These are phyloP conservation scores for Crataegus laevigata DNA, from an alignment of 306 rosid species.

Conservation along the genomic window DNA sequence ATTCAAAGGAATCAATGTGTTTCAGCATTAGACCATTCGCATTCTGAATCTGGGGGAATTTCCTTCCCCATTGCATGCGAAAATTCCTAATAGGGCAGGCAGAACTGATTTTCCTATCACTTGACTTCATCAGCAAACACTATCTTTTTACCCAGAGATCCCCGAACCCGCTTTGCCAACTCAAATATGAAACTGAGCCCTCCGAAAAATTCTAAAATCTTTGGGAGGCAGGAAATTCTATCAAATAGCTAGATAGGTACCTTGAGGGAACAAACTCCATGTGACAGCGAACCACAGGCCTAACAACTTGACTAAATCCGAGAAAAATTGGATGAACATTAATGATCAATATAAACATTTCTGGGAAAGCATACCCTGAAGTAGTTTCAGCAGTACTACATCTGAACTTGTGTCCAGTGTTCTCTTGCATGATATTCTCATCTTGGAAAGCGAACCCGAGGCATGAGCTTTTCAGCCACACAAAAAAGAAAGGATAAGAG, in stretches of 20 bases:
- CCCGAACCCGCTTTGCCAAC: neutral
- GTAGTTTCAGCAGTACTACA: neutral
- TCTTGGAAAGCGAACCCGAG: neutral
- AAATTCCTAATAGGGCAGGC: neutral
- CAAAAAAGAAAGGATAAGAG: neutral
- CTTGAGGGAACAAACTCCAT: neutral
- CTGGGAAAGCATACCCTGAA: neutral
- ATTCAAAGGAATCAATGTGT: neutral
- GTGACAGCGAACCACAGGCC: neutral
- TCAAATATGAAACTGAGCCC: neutral
- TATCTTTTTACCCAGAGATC: neutral
- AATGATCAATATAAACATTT: neutral
- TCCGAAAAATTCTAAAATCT: neutral
- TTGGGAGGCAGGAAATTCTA: neutral
- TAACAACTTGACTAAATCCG: neutral
- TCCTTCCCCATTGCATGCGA: neutral
- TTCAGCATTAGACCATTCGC: neutral
- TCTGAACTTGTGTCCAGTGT: neutral
- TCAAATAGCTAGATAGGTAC: neutral
- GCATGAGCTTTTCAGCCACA: neutral
- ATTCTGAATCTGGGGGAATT: neutral
- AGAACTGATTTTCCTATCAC: neutral
- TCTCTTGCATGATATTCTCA: neutral
- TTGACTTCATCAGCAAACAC: neutral
- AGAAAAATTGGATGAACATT: neutral